A percentile compares a stretch with the other conserved stretches of the same genome.
Conservation (phyloP, 768 basidiomycete genomes). For the Candolleomyces aberdarensis region DNA sequence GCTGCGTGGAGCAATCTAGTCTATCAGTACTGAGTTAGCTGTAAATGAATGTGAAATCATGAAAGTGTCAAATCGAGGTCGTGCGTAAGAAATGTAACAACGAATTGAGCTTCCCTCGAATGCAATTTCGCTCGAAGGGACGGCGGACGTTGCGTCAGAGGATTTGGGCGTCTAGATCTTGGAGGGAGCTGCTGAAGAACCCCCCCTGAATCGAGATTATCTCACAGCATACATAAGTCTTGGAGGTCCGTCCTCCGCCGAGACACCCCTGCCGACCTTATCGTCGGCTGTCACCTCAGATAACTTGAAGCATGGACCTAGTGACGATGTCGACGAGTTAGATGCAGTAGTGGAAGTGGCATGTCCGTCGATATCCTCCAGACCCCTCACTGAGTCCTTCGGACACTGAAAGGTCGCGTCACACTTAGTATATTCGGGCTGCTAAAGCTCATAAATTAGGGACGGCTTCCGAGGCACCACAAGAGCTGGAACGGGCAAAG, state of each 20-base stretch:
- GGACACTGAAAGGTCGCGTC: background rate
- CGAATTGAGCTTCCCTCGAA: background rate
- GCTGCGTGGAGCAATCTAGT: too few species aligned
- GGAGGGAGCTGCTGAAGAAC: constrained; percentile 30
- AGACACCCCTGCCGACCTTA: too few species aligned
- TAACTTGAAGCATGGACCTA: background rate
- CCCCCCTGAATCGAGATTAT: background rate
- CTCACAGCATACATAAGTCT: background rate
- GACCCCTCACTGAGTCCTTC: background rate
- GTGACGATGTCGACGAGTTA: background rate
- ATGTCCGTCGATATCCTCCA: too few species aligned
- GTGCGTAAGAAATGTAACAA: background rate
- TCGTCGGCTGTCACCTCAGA: background rate
- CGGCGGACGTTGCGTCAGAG: constrained; percentile 25
- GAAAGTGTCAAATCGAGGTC: background rate
- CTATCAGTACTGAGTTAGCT: background rate
- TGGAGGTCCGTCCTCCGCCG: background rate
- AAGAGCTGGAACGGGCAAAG: background rate
- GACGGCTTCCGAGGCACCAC: background rate
- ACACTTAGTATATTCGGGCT: constrained; percentile 3
- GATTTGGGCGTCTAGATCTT: constrained; percentile 33
- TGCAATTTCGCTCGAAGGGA: constrained; percentile 35
- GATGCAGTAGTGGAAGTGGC: background rate
- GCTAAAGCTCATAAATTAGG: constrained; percentile 1
- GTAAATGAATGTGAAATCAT: background rate